Evolutionary conservation across 2,329 filamentous ascomycete genomes (phyloP), one percentile per base, ranked within the genome.

Genomic region (Penicillium rolfsii): DNA sequence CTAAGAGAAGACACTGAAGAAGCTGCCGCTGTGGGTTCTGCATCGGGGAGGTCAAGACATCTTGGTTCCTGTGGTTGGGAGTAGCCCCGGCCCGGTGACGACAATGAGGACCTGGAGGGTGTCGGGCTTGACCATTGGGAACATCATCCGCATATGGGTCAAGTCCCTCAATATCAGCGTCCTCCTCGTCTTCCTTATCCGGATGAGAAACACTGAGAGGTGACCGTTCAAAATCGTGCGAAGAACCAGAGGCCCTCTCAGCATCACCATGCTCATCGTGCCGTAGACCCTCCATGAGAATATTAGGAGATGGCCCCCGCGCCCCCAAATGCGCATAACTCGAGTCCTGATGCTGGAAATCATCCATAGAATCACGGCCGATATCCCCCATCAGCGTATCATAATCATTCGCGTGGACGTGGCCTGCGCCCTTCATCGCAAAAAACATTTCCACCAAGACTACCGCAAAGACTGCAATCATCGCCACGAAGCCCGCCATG

Each of bases 371-470:
- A 36, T 68, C 67, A 50, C 62, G 62, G 16, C 66, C 64, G 40
- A 68, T 61, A 28, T 72, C 72, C 30, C 70, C 65, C 48, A 79
- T 78, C 26, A 79, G 59, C 38, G 78, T 78, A 63, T 84, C 81
- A 63, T 83, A 85, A 61, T 84, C 83, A 35, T 75, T 80, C 12
- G 79, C 77, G 70, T 88, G 86, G 52, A 82, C 80, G 71, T 88
- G 86, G 16, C 81, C 81, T 8, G 85, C 86, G 5, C 87, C 87
- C 71, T 84, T 83, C 56, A 89, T 90, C 0, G 92, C 93, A 67
- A 98, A 88, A 74, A 93, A 92, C 79, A 95, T 96, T 76, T 98
- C 94, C 55, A 97, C 84, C 2, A 87, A 85, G 6, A 96, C 91
- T 3, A 97, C 93, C 4, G 90, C 80, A 61, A 96, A 83, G n/a